Evolutionary conservation across 192 early-diverging fungal species (phyloP).

Genomic region (Mortierella antarctica): DNA sequence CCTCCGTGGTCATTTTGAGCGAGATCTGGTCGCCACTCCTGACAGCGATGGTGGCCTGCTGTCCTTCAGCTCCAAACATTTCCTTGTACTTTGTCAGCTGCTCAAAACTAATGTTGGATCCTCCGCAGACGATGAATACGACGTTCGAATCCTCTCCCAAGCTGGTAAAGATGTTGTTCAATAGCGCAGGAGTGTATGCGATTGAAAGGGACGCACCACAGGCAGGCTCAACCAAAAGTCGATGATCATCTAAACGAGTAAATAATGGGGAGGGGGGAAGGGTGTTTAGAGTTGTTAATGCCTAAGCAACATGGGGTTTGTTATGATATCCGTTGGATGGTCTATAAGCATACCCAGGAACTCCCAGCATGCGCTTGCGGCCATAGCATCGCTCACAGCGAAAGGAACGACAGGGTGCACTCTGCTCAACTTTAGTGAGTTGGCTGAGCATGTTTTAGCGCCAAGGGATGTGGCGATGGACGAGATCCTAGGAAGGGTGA

Average conservation of each 20-base stretch:
- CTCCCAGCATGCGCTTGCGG: slow-evolving; percentile 59
- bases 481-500: slow-evolving; percentile 55
- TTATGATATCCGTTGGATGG: slow-evolving; percentile 1
- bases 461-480: slow-evolving; percentile 61
- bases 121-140: slow-evolving; percentile 77
- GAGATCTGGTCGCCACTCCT: slow-evolving; percentile 77
- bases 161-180: slow-evolving; percentile 70
- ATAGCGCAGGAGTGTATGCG: slow-evolving; percentile 66
- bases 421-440: slow-evolving; percentile 59
- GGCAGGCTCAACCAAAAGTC: slow-evolving; percentile 70
- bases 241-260: slow-evolving; percentile 61
- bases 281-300: slow-evolving; percentile 16
- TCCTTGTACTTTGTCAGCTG: slow-evolving; percentile 66
- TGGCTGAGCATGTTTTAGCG: slow-evolving; percentile 53
- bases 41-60: slow-evolving; percentile 73
- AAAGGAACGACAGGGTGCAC: slow-evolving; percentile 66
- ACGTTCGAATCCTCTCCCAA: slow-evolving; percentile 65
- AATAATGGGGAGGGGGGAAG: slow-evolving; percentile 33
- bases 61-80: slow-evolving; percentile 54
- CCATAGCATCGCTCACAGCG: slow-evolving; percentile 69
- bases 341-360: slow-evolving; percentile 62
- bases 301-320: slow-evolving; percentile 20
- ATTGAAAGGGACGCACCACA: slow-evolving; percentile 71
- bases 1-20: slow-evolving; percentile 57
- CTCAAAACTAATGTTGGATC: slow-evolving; percentile 72